A percentile compares a stretch with the other conserved stretches of the same genome.
Evolutionary conservation across 768 basidiomycete genomes (phyloP).

Genomic region (Boletus patriciae): DNA sequence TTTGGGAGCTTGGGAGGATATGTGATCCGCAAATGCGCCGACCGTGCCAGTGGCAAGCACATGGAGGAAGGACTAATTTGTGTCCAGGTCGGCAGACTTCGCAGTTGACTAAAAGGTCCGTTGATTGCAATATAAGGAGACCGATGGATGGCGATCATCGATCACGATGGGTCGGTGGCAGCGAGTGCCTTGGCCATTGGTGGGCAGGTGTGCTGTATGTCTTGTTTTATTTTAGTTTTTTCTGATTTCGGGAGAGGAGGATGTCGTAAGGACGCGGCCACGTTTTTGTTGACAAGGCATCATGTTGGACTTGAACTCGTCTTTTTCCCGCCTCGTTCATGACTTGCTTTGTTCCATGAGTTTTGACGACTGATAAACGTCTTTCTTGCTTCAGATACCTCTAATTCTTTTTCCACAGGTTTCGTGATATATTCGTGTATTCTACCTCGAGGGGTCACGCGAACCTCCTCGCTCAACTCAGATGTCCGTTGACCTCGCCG

Average conservation of each 20-base stretch:
- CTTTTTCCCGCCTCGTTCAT: constrained; percentile 25
- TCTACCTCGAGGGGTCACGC: constrained; percentile 5
- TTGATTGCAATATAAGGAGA: background rate
- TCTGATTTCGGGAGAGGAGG: background rate
- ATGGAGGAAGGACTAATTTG: background rate
- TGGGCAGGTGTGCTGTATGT: background rate
- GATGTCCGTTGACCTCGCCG: constrained; percentile 28
- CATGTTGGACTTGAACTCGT: constrained; percentile 24
- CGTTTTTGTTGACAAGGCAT: constrained; percentile 25
- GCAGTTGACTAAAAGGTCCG: constrained; percentile 2
- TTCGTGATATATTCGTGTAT: constrained; percentile 18
- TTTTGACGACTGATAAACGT: constrained; percentile 30
- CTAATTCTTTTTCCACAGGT: constrained; percentile 10
- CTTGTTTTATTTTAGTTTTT: background rate
- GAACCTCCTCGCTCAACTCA: constrained; percentile 1
- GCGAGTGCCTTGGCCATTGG: background rate
- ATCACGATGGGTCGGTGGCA: background rate
- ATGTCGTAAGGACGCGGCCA: constrained; percentile 32
- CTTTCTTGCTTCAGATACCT: constrained; percentile 12
- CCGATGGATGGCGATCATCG: background rate
- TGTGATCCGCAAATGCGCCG: constrained; percentile 12
- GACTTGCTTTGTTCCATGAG: constrained; percentile 32
- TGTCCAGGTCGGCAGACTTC: background rate
- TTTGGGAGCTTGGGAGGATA: too few species aligned
- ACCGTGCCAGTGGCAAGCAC: background rate